Conservation (phyloP, 345 rosid genomes). For the Brassica incana region DNA sequence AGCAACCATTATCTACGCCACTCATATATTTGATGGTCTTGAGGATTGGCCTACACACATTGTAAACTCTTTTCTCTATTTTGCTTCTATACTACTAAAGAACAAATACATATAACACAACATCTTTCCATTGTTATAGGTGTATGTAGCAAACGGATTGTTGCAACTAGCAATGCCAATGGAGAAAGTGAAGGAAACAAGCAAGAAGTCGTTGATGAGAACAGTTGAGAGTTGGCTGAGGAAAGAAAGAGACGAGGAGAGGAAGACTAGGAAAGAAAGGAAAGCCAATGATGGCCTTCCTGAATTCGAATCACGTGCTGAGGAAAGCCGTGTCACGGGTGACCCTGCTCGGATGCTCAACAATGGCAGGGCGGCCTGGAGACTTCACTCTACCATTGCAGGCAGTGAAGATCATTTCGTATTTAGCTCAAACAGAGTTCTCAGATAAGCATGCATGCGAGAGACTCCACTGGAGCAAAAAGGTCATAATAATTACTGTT, state of each 20-base stretch:
- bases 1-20: conserved; percentile 89
- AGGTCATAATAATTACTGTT: not conserved
- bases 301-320: conserved; percentile 53
- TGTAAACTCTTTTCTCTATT: not conserved
- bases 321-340: conserved; percentile 74
- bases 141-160: conserved; percentile 68
- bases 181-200: conserved; percentile 70
- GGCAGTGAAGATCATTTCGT: conserved; percentile 77
- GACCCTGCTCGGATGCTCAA: conserved; percentile 65
- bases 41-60: conserved; percentile 77
- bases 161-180: conserved; percentile 80
- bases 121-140: conserved; percentile 42
- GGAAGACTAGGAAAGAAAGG: conserved; percentile 68
- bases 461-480: not conserved
- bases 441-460: conserved; percentile 43
- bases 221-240: conserved; percentile 89
- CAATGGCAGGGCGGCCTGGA: conserved; percentile 94
- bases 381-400: conserved; percentile 76
- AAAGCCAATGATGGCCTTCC: conserved; percentile 66
- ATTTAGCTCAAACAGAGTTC: conserved; percentile 75
- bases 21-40: conserved; percentile 93
- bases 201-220: conserved; percentile 83
- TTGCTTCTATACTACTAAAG: not conserved
- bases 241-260: conserved; percentile 85
- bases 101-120: not conserved